These are phyloP conservation scores for Pseudoperonospora humuli DNA, from an alignment of 352 stramenopile species.

Conservation along the genomic window DNA sequence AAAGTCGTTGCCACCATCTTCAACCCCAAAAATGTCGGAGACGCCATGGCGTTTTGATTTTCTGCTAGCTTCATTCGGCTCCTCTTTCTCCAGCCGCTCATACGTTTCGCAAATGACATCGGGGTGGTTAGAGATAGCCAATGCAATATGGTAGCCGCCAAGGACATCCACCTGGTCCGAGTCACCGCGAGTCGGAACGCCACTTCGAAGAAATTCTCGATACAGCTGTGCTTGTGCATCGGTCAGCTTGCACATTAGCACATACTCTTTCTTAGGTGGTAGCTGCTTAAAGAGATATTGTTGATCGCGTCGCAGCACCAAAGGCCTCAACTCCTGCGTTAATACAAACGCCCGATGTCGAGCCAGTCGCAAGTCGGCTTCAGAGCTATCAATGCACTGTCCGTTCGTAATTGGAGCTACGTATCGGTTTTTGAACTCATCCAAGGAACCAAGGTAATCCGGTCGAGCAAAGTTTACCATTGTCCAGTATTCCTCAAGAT, in stretches of 20 bases:
- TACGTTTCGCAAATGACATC: constrained; percentile 74
- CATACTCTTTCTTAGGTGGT: constrained; percentile 85
- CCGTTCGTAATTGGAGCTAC: constrained; percentile 86
- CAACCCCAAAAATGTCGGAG: constrained; percentile 28
- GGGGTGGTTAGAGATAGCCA: constrained; percentile 86
- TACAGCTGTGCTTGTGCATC: constrained; percentile 72
- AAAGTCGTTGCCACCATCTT: constrained; percentile 54
- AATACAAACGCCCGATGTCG: constrained; percentile 70
- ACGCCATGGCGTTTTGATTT: constrained; percentile 19
- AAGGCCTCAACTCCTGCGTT: constrained; percentile 69
- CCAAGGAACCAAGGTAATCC: constrained; percentile 66
- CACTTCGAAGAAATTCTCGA: constrained; percentile 49
- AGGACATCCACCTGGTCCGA: constrained; percentile 63
- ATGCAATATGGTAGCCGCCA: constrained; percentile 78
- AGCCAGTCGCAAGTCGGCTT: constrained; percentile 57
- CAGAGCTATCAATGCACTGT: constrained; percentile 73
- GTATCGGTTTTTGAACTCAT: constrained; percentile 88
- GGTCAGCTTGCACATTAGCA: constrained; percentile 78
- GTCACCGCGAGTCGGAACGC: constrained; percentile 50
- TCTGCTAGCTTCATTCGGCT: constrained; percentile 31
- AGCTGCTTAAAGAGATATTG: constrained; percentile 79
- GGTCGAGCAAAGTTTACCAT: constrained; percentile 88
- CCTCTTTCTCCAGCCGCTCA: constrained; percentile 47
- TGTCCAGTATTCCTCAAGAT: constrained; percentile 90
- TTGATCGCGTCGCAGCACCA: constrained; percentile 82